Percentiles rank a stretch among this genome's conserved stretches.
phyloP scores from a whole-genome alignment of 306 rosid species.

The Dryas drummondii region DNA sequence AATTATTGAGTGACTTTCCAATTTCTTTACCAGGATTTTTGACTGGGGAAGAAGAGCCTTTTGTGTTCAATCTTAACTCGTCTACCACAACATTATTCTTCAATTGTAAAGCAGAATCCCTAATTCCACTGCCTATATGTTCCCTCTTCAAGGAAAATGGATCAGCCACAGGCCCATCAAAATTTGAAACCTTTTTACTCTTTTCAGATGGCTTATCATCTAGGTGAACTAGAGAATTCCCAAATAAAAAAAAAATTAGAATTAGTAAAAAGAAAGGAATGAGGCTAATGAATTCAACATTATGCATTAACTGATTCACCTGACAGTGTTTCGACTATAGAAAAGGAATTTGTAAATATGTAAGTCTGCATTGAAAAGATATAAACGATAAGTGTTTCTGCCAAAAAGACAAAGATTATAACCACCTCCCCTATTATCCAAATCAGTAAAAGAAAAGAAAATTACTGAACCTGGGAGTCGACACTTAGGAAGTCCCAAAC shows the following conservation, averaged over 20 bases:
- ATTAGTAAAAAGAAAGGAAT: conserved; percentile 4
- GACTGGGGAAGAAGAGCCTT: conserved; percentile 47
- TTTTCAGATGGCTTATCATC: conserved; percentile 63
- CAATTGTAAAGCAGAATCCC: conserved; percentile 52
- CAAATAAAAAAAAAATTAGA: conserved; percentile 30
- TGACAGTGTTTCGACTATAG: conserved; percentile 86
- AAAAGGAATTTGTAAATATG: conserved; percentile 81
- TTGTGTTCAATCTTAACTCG: conserved; percentile 54
- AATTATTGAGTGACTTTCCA: conserved; percentile 36
- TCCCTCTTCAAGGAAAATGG: conserved; percentile 43
- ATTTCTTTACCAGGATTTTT: conserved; percentile 39
- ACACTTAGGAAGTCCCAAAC: conserved; percentile 99
- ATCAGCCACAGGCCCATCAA: conserved; percentile 40
- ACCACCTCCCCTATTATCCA: neutral
- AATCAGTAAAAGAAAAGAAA: conserved; percentile 25
- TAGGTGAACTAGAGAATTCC: conserved; percentile 56
- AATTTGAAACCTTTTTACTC: conserved; percentile 47
- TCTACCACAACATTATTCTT: conserved; percentile 50
- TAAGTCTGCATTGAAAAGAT: conserved; percentile 69
- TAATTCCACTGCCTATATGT: conserved; percentile 41
- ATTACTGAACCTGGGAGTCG: conserved; percentile 80
- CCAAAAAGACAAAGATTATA: conserved; percentile 1
- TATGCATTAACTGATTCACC: conserved; percentile 53
- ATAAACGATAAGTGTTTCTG: conserved; percentile 16
- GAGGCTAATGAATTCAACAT: conserved; percentile 26